Evolutionary conservation across 768 basidiomycete genomes (phyloP).

Genomic region (Russula emetica): DNA sequence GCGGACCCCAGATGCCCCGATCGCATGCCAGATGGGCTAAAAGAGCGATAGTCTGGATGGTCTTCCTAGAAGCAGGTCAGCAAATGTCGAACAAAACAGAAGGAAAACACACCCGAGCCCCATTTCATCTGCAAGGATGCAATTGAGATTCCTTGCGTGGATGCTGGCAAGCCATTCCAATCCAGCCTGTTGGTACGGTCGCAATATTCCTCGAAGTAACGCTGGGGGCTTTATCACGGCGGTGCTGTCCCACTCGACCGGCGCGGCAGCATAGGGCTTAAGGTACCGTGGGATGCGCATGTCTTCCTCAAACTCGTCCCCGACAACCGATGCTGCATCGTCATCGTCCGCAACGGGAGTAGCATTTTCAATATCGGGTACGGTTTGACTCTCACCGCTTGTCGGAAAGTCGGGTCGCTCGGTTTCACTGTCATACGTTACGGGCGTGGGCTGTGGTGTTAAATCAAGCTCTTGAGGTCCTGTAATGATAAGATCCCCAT

Average conservation of each 20-base stretch:
- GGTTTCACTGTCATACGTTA: slow-evolving; percentile 4
- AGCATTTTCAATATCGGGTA: slow-evolving; percentile 22
- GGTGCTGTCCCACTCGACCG: slow-evolving; percentile 61
- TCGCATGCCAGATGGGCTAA: slow-evolving; percentile 91
- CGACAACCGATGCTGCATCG: slow-evolving; percentile 36
- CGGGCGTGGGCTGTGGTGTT: not conserved
- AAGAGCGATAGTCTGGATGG: slow-evolving; percentile 93
- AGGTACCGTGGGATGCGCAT: slow-evolving; percentile 44
- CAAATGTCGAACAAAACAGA: slow-evolving; percentile 7
- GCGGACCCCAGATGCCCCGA: slow-evolving; percentile 87
- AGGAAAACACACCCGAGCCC: slow-evolving; percentile 65
- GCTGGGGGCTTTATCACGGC: slow-evolving; percentile 58
- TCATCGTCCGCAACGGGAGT: slow-evolving; percentile 33
- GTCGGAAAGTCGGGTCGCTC: slow-evolving; percentile 4
- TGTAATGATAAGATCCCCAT: slow-evolving; percentile 3
- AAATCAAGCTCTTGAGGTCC: not conserved
- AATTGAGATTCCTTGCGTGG: slow-evolving; percentile 75
- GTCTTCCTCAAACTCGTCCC: slow-evolving; percentile 40
- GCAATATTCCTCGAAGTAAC: slow-evolving; percentile 79
- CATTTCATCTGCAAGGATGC: slow-evolving; percentile 92
- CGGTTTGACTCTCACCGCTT: not conserved
- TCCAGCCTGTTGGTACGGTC: slow-evolving; percentile 91
- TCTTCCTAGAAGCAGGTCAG: slow-evolving; percentile 55
- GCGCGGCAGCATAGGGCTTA: slow-evolving; percentile 65
- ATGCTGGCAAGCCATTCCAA: slow-evolving; percentile 92